Conservation (phyloP, 179 eudicot species). For the Drosera spatulata region DNA sequence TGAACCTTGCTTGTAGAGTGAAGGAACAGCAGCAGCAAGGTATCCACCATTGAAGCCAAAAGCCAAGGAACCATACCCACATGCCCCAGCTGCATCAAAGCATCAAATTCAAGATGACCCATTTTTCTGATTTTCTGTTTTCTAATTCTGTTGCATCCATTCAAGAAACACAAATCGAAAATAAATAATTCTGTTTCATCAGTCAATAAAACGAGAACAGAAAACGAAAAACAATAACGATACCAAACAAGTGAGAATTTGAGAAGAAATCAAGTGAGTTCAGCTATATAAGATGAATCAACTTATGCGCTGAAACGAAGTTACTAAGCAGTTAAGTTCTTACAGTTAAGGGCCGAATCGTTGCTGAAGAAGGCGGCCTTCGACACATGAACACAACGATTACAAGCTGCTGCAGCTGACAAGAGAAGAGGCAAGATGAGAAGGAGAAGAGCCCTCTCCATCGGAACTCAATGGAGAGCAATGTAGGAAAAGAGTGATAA, state of each 20-base stretch:
- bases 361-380: constrained; percentile 39
- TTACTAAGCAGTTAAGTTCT: background rate
- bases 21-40: constrained; percentile 58
- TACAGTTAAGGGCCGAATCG: constrained; percentile 31
- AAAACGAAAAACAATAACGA: background rate
- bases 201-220: background rate
- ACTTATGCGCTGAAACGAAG: too few species aligned
- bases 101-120: constrained; percentile 12
- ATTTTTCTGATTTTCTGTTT: background rate
- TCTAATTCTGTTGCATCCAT: background rate
- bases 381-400: constrained; percentile 52
- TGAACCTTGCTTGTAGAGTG: constrained; percentile 41
- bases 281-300: too few species aligned
- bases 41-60: constrained; percentile 37
- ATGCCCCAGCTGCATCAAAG: constrained; percentile 59
- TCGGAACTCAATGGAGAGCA: too few species aligned
- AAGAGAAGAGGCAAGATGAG: constrained; percentile 4
- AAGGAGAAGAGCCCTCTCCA: constrained; percentile 10
- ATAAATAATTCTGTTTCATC: background rate
- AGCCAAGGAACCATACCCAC: constrained; percentile 74
- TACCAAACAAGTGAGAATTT: too few species aligned
- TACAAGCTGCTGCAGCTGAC: constrained; percentile 33
- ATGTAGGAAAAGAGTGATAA: background rate
- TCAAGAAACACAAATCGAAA: constrained; percentile 5
- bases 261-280: too few species aligned